Evolutionary conservation across 768 basidiomycete species (phyloP).

Genomic region (Pleurotus giganteus): DNA sequence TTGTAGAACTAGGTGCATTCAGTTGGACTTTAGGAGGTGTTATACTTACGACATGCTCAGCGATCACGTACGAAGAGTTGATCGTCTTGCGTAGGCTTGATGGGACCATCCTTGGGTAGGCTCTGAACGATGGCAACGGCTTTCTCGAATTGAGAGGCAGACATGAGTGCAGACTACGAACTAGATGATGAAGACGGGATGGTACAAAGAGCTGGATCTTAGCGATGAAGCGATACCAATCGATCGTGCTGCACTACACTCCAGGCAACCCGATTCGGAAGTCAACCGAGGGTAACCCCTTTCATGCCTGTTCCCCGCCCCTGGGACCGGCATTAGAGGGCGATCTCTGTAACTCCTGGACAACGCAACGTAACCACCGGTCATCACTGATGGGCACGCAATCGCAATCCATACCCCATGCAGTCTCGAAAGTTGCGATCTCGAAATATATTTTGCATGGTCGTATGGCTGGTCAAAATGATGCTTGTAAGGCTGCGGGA

Average conservation of each 20-base stretch:
- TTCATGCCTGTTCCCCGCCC: neutral
- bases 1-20: constrained; percentile 74
- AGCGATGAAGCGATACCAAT: neutral
- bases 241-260: neutral
- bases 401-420: neutral
- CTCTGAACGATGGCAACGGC: constrained; percentile 63
- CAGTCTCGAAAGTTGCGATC: neutral
- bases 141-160: constrained; percentile 64
- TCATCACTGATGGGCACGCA: neutral
- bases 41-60: constrained; percentile 12
- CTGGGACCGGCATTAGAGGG: neutral
- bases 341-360: neutral
- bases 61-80: constrained; percentile 70
- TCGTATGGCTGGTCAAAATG: neutral
- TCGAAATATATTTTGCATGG: neutral
- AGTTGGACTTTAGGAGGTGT: constrained; percentile 12
- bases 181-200: neutral
- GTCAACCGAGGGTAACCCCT: neutral
- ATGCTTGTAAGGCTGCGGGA: neutral
- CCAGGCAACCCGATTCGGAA: neutral
- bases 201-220: neutral
- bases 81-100: constrained; percentile 70
- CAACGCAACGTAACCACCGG: neutral
- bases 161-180: constrained; percentile 40
- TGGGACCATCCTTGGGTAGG: constrained; percentile 79